Conservation (phyloP, 2,329 filamentous ascomycete genomes). For the Blastomyces emzantsi region DNA sequence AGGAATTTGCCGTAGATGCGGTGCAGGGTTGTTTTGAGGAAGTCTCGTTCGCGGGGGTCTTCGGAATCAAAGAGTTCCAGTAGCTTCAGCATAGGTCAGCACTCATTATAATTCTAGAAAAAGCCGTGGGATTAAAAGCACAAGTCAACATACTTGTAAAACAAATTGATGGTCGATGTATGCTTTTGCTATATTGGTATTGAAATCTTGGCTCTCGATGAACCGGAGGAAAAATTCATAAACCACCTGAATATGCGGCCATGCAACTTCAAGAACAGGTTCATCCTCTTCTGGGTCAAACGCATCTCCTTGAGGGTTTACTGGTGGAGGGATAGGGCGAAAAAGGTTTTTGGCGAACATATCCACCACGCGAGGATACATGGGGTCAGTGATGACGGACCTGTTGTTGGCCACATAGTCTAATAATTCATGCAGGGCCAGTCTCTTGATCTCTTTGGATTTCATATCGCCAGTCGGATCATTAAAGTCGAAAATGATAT, state of each 20-base stretch:
- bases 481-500: conserved; percentile 99
- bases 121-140: conserved; percentile 11
- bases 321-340: conserved; percentile 88
- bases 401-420: conserved; percentile 99
- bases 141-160: conserved; percentile 50
- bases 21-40: conserved; percentile 95
- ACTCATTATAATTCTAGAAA: neutral
- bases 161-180: conserved; percentile 99
- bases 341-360: conserved; percentile 99
- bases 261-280: conserved; percentile 93
- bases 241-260: conserved; percentile 98
- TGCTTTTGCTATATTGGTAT: conserved; percentile 97
- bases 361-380: conserved; percentile 97
- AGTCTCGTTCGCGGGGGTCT: conserved; percentile 91
- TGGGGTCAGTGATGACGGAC: conserved; percentile 95
- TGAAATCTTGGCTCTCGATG: conserved; percentile 99
- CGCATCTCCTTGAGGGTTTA: conserved; percentile 95
- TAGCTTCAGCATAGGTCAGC: conserved; percentile 43
- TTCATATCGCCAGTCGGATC: conserved; percentile 98
- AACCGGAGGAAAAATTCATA: conserved; percentile 99
- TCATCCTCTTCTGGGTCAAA: conserved; percentile 99
- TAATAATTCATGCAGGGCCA: conserved; percentile 89
- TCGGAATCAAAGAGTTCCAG: conserved; percentile 98
- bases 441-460: conserved; percentile 97
- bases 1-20: conserved; percentile 99